phyloP scores from a whole-genome alignment of 208 protist genomes.

The Crithidia mellificae region DNA sequence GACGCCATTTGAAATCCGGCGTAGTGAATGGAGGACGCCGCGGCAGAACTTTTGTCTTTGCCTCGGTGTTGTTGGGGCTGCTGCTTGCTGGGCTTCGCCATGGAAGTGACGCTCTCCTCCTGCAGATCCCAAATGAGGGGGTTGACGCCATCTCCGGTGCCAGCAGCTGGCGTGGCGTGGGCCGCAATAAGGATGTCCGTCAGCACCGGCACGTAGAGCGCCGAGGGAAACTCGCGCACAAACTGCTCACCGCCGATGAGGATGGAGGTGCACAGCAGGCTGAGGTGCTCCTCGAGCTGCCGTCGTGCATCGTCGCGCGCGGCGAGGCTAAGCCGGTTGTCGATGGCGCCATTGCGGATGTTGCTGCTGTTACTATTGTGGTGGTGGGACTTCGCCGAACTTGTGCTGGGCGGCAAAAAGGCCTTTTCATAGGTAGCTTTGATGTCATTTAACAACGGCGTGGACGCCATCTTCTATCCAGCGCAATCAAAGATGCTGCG shows the following conservation, averaged over 20 bases:
- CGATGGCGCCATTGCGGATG: not conserved
- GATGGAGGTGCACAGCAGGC: conserved; percentile 42
- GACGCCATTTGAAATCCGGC: conserved; percentile 28
- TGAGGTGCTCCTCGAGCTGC: conserved; percentile 25
- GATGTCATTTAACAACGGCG: conserved; percentile 14
- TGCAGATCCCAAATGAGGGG: conserved; percentile 9
- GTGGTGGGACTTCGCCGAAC: not conserved
- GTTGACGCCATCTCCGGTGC: conserved; percentile 11
- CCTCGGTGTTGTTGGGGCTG: not conserved
- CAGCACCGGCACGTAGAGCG: conserved; percentile 28
- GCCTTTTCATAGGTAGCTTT: conserved; percentile 5
- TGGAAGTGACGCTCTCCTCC: conserved; percentile 6
- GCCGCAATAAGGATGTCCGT: conserved; percentile 37
- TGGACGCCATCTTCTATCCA: conserved; percentile 9
- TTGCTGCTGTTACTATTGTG: too few species aligned
- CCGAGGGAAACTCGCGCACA: conserved; percentile 35
- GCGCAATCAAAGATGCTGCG: too few species aligned
- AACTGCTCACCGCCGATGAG: conserved; percentile 48
- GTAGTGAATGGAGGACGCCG: conserved; percentile 1
- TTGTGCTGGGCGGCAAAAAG: not conserved
- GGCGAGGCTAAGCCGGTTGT: not conserved
- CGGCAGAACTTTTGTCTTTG: not conserved
- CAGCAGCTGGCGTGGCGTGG: not conserved
- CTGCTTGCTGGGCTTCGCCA: not conserved
- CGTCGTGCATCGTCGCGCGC: conserved; percentile 9